These are phyloP conservation scores for Geoglossum cookeanum DNA, from an alignment of 2,329 filamentous ascomycete genomes.

Conservation along the genomic window DNA sequence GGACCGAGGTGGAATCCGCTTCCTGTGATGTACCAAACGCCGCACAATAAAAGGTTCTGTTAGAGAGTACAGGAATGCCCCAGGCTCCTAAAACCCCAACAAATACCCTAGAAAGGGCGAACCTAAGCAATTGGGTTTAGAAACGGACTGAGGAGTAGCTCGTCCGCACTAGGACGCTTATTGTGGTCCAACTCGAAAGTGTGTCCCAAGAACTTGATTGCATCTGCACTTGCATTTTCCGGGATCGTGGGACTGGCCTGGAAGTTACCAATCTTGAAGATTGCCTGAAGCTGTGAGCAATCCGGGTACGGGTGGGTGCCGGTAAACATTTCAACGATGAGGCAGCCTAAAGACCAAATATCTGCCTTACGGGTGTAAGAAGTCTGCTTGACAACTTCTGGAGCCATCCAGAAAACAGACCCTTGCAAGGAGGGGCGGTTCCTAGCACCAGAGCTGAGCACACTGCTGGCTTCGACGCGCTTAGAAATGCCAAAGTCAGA, in stretches of 20 bases:
- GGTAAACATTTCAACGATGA: slow-evolving; percentile 99
- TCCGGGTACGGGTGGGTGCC: slow-evolving; percentile 91
- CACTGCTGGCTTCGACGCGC: slow-evolving; percentile 80
- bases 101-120: background rate
- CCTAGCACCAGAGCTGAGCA: slow-evolving; percentile 34
- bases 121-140: slow-evolving; percentile 47
- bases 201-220: slow-evolving; percentile 61
- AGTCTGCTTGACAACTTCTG: slow-evolving; percentile 94
- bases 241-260: slow-evolving; percentile 78
- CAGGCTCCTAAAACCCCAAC: background rate
- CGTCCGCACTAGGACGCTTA: slow-evolving; percentile 76
- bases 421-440: slow-evolving; percentile 67
- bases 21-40: background rate
- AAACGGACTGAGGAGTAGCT: slow-evolving; percentile 70
- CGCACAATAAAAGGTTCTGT: background rate
- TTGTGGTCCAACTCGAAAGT: slow-evolving; percentile 96
- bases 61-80: background rate
- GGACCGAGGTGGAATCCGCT: background rate
- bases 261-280: slow-evolving; percentile 91
- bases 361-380: slow-evolving; percentile 96
- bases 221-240: slow-evolving; percentile 68
- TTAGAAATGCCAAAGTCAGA: slow-evolving; percentile 98
- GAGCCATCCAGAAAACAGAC: slow-evolving; percentile 99
- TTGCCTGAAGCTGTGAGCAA: slow-evolving; percentile 90
- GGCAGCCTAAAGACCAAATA: slow-evolving; percentile 92